Conservation (phyloP, 352 stramenopile species). For the Phytophthora podocarpi region DNA sequence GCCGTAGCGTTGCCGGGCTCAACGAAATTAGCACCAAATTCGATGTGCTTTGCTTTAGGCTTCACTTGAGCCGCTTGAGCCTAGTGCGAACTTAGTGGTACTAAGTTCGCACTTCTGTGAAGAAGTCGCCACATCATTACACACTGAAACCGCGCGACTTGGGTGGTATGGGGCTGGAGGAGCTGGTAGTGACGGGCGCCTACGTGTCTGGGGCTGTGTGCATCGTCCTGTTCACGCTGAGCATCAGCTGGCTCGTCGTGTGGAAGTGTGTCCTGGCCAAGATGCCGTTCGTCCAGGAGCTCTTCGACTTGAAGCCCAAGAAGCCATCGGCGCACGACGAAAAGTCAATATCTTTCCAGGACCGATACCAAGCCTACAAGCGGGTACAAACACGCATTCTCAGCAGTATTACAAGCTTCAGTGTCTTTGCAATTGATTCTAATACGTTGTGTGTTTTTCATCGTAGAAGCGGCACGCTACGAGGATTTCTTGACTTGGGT, state of each 20-base stretch:
- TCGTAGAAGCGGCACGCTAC: constrained; percentile 53
- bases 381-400: constrained; percentile 36
- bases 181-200: constrained; percentile 62
- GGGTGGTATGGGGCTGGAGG: constrained; percentile 38
- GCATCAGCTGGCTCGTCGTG: constrained; percentile 78
- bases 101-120: constrained; percentile 31
- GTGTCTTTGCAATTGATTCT: neutral
- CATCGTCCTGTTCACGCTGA: constrained; percentile 84
- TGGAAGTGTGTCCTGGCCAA: constrained; percentile 87
- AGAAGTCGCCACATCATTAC: constrained; percentile 13
- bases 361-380: constrained; percentile 71
- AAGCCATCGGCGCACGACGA: constrained; percentile 40
- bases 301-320: constrained; percentile 83
- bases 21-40: too few species aligned
- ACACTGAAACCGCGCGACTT: neutral
- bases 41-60: too few species aligned
- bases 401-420: neutral
- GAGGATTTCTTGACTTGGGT: constrained; percentile 30
- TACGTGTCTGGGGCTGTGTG: constrained; percentile 79
- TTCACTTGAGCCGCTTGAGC: too few species aligned
- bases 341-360: constrained; percentile 74
- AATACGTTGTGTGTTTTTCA: constrained; percentile 18
- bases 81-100: constrained; percentile 21
- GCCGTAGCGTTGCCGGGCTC: too few species aligned
- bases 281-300: constrained; percentile 84